Base-by-base conservation (phyloP, 495 filamentous ascomycete genomes). In the Immersiella caudata region DNA sequence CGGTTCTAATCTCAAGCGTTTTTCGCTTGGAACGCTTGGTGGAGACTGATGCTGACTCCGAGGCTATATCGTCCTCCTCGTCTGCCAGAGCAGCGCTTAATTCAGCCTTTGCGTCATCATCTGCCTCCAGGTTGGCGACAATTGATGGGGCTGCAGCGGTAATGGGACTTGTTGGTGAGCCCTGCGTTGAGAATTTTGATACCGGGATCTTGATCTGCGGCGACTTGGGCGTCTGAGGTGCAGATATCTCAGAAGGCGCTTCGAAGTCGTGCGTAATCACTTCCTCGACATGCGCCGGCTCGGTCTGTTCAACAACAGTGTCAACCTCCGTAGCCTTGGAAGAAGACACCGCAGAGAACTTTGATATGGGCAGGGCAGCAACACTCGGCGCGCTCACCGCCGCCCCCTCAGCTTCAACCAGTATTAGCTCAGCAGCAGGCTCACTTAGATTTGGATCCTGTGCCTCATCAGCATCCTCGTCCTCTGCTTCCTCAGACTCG, bases 1-100 rank as follows among this genome's bases (percentile, higher is more conserved):
- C 78, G 6, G 83, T 85, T 61, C 82, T 79, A 67, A 90, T 90
- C 64, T 87, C 87, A 22, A 88, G 71, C 65, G 78, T 74, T 74
- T 77, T 84, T 52, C 82, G 80, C 70, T 82, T 86, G 24, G 83
- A 79, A 24, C 60, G 67, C 55, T 66, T 78, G 57, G 59, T 75
- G 61, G 67, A 68, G 40, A 66, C 51, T 9, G 72, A 66, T 60
- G 60, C 65, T 14, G 58, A 49, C 59, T 72, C 65, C 65, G 70
- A 4, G 63, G 65, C 3, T 24, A 71, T 49, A 64, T 54, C 36
- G 22, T 1, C n/a, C n/a, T 65, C 65, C 14, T 27, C 49, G 14
- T 55, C 66, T 29, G 60, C 21, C 8, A 65, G 63, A 20, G 54
- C 33, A 20, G 22, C 54, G 36, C 35, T 57, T 24, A 60, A 51